phyloP scores from a whole-genome alignment of 306 rosid genomes.

The Nissolia schottii region DNA sequence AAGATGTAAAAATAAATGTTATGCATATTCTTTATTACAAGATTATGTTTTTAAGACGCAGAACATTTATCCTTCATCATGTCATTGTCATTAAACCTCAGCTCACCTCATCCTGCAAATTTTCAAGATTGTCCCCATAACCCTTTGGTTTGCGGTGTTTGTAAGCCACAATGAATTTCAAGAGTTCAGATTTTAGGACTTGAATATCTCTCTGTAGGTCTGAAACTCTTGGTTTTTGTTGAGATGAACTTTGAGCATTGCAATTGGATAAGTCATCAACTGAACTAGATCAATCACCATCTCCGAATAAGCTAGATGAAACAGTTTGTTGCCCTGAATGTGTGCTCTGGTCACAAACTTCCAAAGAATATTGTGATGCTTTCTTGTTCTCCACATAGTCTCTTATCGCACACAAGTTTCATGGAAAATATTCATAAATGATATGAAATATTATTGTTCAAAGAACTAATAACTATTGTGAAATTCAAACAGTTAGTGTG shows the following conservation, averaged over 20 bases:
- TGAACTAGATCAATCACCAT: conserved; percentile 21
- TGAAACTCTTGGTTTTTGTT: conserved; percentile 66
- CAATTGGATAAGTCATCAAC: conserved; percentile 25
- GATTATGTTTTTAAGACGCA: not conserved
- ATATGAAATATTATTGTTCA: conserved; percentile 34
- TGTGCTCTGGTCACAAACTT: conserved; percentile 30
- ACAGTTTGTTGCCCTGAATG: conserved; percentile 30
- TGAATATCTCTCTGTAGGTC: conserved; percentile 80
- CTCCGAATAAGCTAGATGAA: conserved; percentile 25
- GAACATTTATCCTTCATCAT: not conserved
- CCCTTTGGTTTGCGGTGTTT: conserved; percentile 91
- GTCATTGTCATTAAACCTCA: not conserved
- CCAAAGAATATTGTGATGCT: conserved; percentile 16
- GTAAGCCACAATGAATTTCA: conserved; percentile 74
- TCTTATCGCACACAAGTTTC: conserved; percentile 79
- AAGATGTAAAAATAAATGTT: not conserved
- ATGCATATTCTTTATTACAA: not conserved
- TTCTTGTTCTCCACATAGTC: conserved; percentile 62
- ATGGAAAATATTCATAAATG: conserved; percentile 90
- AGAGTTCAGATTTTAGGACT: conserved; percentile 67
- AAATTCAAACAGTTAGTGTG: not conserved
- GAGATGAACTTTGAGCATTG: conserved; percentile 31
- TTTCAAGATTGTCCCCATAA: conserved; percentile 80
- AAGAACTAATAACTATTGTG: not conserved
- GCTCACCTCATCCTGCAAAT: conserved; percentile 64